phyloP scores from a whole-genome alignment of 441 rosid species.

The Gossypium lobatum region DNA sequence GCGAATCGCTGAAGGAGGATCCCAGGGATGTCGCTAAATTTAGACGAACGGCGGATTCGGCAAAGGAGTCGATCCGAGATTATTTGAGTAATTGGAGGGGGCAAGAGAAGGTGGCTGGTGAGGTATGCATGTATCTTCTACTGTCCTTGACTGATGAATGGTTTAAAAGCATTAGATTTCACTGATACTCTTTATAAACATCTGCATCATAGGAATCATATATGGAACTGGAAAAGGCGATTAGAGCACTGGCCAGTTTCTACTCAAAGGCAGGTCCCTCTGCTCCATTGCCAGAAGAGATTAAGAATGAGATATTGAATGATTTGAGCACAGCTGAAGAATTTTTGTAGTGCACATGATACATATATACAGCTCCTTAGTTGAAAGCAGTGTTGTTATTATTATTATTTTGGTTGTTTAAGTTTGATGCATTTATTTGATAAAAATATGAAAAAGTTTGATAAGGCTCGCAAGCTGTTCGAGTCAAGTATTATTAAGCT shows the following conservation, averaged over 20 bases:
- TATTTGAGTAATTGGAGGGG: constrained; percentile 78
- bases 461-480: too few species aligned
- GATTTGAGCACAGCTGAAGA: constrained; percentile 61
- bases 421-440: background rate
- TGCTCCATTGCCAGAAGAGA: constrained; percentile 65
- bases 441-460: background rate
- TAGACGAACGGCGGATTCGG: constrained; percentile 77
- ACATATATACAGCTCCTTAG: background rate
- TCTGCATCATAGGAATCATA: constrained; percentile 59
- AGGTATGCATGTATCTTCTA: constrained; percentile 28
- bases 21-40: constrained; percentile 61
- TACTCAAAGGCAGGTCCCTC: constrained; percentile 89
- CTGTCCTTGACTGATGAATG: background rate
- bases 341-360: constrained; percentile 36
- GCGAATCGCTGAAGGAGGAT: constrained; percentile 71
- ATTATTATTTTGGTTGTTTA: background rate
- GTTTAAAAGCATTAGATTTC: background rate
- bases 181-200: background rate
- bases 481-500: too few species aligned
- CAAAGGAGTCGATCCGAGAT: constrained; percentile 77
- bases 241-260: constrained; percentile 60
- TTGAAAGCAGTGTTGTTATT: background rate
- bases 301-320: constrained; percentile 51
- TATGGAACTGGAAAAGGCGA: constrained; percentile 62
- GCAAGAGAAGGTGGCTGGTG: constrained; percentile 37